Evolutionary conservation across 73 alveolate genomes (phyloP).

Genomic region (Tetrahymena malaccensis): DNA sequence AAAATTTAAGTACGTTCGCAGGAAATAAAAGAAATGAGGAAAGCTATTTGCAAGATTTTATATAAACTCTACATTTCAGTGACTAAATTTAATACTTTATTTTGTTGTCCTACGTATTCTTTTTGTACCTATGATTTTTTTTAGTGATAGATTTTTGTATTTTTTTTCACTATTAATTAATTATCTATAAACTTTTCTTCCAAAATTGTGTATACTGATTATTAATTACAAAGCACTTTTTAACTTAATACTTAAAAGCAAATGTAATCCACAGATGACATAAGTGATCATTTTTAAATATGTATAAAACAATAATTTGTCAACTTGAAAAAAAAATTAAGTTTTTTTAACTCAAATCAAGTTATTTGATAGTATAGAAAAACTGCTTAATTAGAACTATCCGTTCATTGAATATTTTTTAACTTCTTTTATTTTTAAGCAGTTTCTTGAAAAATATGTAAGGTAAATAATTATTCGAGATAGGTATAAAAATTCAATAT

Average conservation of each 20-base stretch:
- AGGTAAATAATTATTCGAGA: too few species aligned
- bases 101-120: neutral
- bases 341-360: too few species aligned
- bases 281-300: too few species aligned
- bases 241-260: neutral
- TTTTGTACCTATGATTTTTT: neutral
- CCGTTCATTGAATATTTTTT: too few species aligned
- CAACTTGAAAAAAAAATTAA: too few species aligned
- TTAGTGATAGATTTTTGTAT: too few species aligned
- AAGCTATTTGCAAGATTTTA: neutral
- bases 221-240: too few species aligned
- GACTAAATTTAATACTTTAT: neutral
- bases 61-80: neutral
- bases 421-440: too few species aligned
- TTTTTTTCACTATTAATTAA: neutral
- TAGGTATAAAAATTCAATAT: too few species aligned
- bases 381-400: too few species aligned
- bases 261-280: neutral
- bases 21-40: neutral
- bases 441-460: too few species aligned
- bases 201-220: neutral
- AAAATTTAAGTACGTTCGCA: neutral
- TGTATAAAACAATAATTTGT: neutral
- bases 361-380: neutral
- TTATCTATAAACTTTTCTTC: neutral